A percentile compares a stretch with the other conserved stretches of the same genome.
phyloP scores from a whole-genome alignment of 257 asterid species.

The Phtheirospermum japonicum region DNA sequence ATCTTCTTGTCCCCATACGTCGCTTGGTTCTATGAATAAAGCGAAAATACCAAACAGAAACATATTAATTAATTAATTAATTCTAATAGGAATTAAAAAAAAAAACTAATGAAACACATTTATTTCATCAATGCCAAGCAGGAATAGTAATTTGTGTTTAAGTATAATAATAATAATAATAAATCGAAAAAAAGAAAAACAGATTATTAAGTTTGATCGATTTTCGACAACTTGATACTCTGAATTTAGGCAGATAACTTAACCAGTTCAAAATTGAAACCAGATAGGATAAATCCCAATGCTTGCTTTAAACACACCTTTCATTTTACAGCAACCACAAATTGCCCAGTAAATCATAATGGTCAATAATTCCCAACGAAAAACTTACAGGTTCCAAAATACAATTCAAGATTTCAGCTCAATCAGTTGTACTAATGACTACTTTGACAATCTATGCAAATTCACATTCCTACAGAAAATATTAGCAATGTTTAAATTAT shows the following conservation, averaged over 20 bases:
- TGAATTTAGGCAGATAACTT: too few species aligned
- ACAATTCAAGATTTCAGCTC: not conserved
- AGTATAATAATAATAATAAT: too few species aligned
- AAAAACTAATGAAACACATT: not conserved
- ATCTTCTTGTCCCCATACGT: conserved; percentile 52
- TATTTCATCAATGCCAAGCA: not conserved
- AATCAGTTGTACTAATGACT: not conserved
- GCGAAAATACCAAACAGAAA: not conserved
- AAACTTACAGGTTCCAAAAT: not conserved
- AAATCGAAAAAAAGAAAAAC: too few species aligned
- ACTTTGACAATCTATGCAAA: not conserved
- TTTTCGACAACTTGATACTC: too few species aligned
- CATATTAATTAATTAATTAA: not conserved
- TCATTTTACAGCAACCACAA: not conserved
- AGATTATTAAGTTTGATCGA: too few species aligned
- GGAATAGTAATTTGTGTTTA: not conserved
- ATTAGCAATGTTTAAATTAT: too few species aligned
- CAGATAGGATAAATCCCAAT: too few species aligned
- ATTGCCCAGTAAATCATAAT: not conserved
- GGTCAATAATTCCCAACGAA: not conserved
- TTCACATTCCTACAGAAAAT: not conserved
- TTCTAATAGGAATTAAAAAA: not conserved
- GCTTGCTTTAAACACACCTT: too few species aligned
- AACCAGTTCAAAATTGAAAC: too few species aligned
- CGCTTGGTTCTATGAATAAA: conserved; percentile 51